These are phyloP conservation scores for Cladosporium sp. DNA, from an alignment of 2,329 filamentous ascomycete genomes.

Conservation along the genomic window DNA sequence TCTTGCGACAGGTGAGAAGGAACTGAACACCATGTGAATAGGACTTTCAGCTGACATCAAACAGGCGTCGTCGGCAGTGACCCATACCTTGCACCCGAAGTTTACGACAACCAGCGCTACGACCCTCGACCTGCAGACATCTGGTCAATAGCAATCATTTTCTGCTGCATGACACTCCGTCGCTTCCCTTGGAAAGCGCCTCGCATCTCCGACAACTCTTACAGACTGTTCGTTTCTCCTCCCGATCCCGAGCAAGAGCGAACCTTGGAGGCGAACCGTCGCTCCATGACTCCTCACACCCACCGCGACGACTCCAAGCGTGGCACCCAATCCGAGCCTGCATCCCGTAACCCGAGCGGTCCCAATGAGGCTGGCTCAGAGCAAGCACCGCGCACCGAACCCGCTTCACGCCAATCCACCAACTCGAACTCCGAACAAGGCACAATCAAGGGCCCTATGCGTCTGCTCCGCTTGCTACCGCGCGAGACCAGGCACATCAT, in stretches of 20 bases:
- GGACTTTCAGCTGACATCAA: constrained; percentile 26
- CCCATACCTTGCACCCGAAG: constrained; percentile 94
- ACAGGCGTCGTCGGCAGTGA: constrained; percentile 81
- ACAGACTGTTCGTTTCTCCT: constrained; percentile 84
- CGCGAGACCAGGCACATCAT: constrained; percentile 89
- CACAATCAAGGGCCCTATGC: constrained; percentile 88
- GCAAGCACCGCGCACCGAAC: constrained; percentile 24
- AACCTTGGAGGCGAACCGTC: constrained; percentile 33
- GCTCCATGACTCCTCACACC: constrained; percentile 27
- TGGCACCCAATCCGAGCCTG: constrained; percentile 41
- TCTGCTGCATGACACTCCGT: constrained; percentile 95
- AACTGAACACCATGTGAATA: background rate
- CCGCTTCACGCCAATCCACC: constrained; percentile 28
- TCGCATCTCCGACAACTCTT: constrained; percentile 87
- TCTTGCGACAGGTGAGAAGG: constrained; percentile 70
- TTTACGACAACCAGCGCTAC: constrained; percentile 91
- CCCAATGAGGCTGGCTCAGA: constrained; percentile 25
- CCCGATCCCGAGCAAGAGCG: constrained; percentile 68
- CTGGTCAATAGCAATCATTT: constrained; percentile 98
- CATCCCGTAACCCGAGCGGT: constrained; percentile 42
- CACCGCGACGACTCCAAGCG: constrained; percentile 26
- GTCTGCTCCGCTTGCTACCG: constrained; percentile 81
- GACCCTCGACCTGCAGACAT: constrained; percentile 93
- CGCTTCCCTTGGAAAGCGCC: constrained; percentile 98
- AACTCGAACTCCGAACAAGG: constrained; percentile 26